A percentile compares a stretch with the other conserved stretches of the same genome.
Evolutionary conservation across 2,329 filamentous ascomycete genomes (phyloP).

Genomic region (Monilinia aucupariae): DNA sequence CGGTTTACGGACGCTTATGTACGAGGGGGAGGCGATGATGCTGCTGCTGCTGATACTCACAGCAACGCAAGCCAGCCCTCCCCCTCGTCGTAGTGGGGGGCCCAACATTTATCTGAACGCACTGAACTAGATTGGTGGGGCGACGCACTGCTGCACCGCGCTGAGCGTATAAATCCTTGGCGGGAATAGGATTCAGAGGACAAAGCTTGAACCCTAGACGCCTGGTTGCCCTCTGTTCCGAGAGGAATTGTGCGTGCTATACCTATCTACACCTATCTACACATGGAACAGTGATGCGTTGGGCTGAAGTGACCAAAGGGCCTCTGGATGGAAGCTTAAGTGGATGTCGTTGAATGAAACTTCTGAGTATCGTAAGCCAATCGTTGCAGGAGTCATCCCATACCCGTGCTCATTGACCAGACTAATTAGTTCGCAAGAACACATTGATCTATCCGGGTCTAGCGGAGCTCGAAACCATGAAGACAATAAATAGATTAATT

Average conservation of each 20-base stretch:
- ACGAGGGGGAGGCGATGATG: not conserved
- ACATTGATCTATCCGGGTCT: not conserved
- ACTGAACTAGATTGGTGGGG: not conserved
- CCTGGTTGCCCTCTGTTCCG: not conserved
- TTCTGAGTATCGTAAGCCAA: too few species aligned
- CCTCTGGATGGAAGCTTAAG: not conserved
- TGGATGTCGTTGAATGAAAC: not conserved
- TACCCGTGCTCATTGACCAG: not conserved
- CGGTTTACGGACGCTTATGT: not conserved
- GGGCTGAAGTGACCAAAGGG: not conserved
- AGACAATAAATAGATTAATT: not conserved
- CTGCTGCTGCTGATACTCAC: not conserved
- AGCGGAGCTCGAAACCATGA: not conserved
- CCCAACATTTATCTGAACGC: not conserved
- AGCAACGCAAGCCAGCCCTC: not conserved
- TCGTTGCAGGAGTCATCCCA: too few species aligned
- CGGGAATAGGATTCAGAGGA: not conserved
- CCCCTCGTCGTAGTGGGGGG: not conserved
- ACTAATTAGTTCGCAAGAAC: not conserved
- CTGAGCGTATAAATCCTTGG: conserved; percentile 19
- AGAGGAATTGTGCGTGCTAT: not conserved
- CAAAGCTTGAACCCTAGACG: conserved; percentile 15
- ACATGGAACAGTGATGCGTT: not conserved
- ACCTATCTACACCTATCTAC: too few species aligned
- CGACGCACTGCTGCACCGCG: conserved; percentile 13